These are phyloP conservation scores for Vairimorpha ceranae DNA, from an alignment of 371 early-diverging fungal species.

Conservation along the genomic window DNA sequence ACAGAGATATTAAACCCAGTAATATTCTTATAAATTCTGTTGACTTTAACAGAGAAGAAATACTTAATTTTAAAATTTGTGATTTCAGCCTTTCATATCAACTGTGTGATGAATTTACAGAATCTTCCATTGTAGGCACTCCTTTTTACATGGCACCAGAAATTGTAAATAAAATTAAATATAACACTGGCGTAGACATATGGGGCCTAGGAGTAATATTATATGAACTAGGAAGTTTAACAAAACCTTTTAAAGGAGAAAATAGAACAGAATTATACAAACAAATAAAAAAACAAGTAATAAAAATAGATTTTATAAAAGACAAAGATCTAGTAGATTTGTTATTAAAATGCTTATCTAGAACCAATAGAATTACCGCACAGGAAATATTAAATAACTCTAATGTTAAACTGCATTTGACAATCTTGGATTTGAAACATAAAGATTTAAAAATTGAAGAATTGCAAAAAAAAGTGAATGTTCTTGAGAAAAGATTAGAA, in stretches of 20 bases:
- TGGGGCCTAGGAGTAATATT: conserved; percentile 95
- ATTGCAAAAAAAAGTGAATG: conserved; percentile 44
- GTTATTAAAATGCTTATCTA: conserved; percentile 39
- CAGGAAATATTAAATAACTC: conserved; percentile 1
- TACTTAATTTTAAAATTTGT: conserved; percentile 59
- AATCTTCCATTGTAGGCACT: conserved; percentile 50
- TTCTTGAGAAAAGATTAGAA: conserved; percentile 9
- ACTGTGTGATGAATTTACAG: background rate
- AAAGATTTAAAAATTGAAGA: conserved; percentile 31
- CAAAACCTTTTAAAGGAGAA: conserved; percentile 52
- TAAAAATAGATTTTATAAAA: background rate
- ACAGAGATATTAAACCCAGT: conserved; percentile 89
- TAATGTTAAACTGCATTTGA: conserved; percentile 27
- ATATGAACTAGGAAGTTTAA: conserved; percentile 67
- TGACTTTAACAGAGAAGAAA: conserved; percentile 53
- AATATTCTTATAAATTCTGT: conserved; percentile 77
- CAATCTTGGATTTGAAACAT: conserved; percentile 23
- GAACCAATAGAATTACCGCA: conserved; percentile 27
- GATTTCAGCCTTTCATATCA: conserved; percentile 58
- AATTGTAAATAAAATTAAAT: conserved; percentile 28
- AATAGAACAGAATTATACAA: conserved; percentile 28
- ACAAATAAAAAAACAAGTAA: conserved; percentile 25
- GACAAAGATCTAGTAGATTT: conserved; percentile 24
- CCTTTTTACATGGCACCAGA: conserved; percentile 62
- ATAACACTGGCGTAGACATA: conserved; percentile 78